Percentiles rank a stretch among this genome's conserved stretches.
phyloP scores from a whole-genome alignment of 345 rosid species.

The Syzygium oleosum region DNA sequence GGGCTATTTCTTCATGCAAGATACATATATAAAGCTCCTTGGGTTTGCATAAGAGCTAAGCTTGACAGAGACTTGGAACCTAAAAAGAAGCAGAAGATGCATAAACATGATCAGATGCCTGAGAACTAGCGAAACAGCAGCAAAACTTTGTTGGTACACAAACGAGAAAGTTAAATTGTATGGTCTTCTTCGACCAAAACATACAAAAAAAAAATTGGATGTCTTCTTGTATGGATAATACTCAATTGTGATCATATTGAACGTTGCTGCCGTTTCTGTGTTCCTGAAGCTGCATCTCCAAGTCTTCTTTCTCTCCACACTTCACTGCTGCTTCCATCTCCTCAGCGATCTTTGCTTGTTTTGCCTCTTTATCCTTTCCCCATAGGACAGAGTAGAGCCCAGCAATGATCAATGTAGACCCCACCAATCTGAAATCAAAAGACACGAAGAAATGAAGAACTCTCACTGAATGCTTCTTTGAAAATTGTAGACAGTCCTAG shows the following conservation, averaged over 20 bases:
- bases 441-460: too few relatives aligned
- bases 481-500: neutral
- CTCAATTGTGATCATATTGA: neutral
- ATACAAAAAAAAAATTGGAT: neutral
- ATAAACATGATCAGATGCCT: neutral
- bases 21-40: neutral
- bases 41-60: neutral
- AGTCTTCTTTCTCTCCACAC: neutral
- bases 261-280: neutral
- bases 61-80: neutral
- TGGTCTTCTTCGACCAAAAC: neutral
- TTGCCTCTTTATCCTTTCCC: conserved; percentile 72
- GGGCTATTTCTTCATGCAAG: neutral
- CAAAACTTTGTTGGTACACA: neutral
- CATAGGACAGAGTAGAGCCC: conserved; percentile 82
- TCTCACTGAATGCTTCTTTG: neutral
- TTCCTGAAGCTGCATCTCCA: neutral
- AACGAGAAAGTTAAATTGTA: neutral
- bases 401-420: conserved; percentile 54
- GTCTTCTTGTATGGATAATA: neutral
- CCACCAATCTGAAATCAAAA: conserved; percentile 38
- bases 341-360: neutral
- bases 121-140: neutral
- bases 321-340: neutral
- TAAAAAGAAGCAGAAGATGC: neutral